These are phyloP conservation scores for Fagus crenata DNA, from an alignment of 306 rosid species.

Conservation along the genomic window DNA sequence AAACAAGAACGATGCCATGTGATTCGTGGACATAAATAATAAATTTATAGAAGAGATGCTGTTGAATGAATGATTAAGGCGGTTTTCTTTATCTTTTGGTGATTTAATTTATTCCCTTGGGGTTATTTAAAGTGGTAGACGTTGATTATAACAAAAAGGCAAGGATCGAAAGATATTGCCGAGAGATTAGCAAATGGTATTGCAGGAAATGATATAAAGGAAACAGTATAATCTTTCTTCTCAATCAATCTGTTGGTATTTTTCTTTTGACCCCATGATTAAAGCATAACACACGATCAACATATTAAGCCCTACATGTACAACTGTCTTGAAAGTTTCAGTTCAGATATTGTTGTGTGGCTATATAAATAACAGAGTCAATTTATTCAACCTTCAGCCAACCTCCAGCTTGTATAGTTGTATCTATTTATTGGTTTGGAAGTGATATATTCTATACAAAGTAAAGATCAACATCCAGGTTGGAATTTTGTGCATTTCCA, in stretches of 20 bases:
- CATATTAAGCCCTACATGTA: background rate
- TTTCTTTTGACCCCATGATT: background rate
- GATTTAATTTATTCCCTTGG: background rate
- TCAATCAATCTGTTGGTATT: background rate
- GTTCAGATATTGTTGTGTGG: background rate
- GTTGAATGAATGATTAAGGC: conserved; percentile 10
- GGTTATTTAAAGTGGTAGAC: background rate
- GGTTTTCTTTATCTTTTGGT: background rate
- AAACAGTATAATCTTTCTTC: background rate
- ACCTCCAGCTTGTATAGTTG: too few species aligned
- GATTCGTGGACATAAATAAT: conserved; percentile 2
- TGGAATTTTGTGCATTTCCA: background rate
- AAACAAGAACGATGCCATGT: background rate
- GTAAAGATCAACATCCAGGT: background rate
- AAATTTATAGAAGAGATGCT: background rate
- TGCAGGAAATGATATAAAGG: background rate
- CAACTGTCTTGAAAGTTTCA: background rate
- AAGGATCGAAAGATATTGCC: background rate
- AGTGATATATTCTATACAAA: background rate
- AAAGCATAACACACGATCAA: background rate
- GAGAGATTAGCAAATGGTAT: background rate
- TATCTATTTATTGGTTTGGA: background rate
- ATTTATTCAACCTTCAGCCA: too few species aligned
- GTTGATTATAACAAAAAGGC: background rate
- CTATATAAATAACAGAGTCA: too few species aligned